Conservation (phyloP, 208 protist species). For the Crithidia expoeki region DNA sequence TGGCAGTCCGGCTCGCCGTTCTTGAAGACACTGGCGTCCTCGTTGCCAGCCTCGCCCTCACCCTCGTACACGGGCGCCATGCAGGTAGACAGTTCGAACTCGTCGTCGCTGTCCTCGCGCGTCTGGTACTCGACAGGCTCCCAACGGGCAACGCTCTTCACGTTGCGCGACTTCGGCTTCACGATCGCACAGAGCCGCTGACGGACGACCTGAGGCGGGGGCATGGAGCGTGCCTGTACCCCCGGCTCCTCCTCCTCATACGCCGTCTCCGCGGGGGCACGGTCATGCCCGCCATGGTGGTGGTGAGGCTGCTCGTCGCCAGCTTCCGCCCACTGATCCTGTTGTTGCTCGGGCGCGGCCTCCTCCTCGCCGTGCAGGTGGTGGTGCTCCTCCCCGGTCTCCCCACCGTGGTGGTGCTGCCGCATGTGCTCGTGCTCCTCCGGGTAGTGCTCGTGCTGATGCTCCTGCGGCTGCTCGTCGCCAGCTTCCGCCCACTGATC, state of each 20-base stretch:
- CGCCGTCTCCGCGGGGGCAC: not conserved
- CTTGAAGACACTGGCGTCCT: slow-evolving; percentile 42
- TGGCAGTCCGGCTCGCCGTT: slow-evolving; percentile 66
- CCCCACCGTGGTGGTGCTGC: too few relatives aligned
- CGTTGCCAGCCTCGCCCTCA: slow-evolving; percentile 30
- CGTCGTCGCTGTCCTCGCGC: slow-evolving; percentile 60
- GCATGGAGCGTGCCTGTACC: slow-evolving; percentile 3
- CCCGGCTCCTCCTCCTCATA: slow-evolving; percentile 2
- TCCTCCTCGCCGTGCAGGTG: not conserved
- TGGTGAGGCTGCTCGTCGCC: slow-evolving; percentile 16
- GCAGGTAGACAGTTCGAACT: slow-evolving; percentile 69
- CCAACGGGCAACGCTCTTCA: slow-evolving; percentile 52
- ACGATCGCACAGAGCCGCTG: slow-evolving; percentile 20
- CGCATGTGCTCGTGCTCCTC: too few relatives aligned
- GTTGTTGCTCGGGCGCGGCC: not conserved
- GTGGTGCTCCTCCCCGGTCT: too few relatives aligned
- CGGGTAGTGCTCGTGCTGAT: slow-evolving; percentile 34
- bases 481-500: slow-evolving; percentile 32
- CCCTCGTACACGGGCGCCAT: slow-evolving; percentile 33
- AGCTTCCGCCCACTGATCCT: not conserved
- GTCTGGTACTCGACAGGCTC: slow-evolving; percentile 41
- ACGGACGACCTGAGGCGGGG: not conserved
- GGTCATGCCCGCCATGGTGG: not conserved
- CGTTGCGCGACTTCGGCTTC: slow-evolving; percentile 42
- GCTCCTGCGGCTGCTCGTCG: slow-evolving; percentile 29